Percentiles rank a stretch among this genome's conserved stretches.
Evolutionary conservation across 805 yeast species (phyloP).

Genomic region (Jamesozyma hellenica): DNA sequence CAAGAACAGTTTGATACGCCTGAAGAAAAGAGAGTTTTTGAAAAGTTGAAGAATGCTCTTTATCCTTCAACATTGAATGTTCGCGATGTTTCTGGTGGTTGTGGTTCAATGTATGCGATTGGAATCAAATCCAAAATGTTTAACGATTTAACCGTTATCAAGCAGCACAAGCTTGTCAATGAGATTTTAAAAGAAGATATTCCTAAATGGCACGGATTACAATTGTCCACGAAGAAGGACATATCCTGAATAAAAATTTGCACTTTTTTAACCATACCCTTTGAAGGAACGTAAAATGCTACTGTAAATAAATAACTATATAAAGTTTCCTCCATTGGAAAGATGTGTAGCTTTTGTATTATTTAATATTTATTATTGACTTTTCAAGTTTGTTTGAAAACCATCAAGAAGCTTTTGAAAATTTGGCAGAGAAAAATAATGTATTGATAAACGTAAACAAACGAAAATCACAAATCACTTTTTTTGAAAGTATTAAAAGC

Average conservation of each 20-base stretch:
- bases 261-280: background rate
- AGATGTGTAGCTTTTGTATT: no score
- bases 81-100: constrained; percentile 83
- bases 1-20: constrained; percentile 12
- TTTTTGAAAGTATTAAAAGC: no score
- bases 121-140: constrained; percentile 61
- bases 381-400: no score
- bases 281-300: background rate
- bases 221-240: constrained; percentile 53
- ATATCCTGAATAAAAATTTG: background rate
- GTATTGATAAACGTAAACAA: no score
- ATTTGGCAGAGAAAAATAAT: no score
- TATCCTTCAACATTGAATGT: constrained; percentile 57
- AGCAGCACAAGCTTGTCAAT: constrained; percentile 88
- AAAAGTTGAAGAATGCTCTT: constrained; percentile 44
- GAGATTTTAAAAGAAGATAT: constrained; percentile 74
- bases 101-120: constrained; percentile 97
- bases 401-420: no score
- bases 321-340: background rate
- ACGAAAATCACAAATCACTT: no score
- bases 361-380: no score
- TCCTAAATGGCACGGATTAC: constrained; percentile 89
- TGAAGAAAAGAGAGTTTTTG: constrained; percentile 53
- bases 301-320: background rate
- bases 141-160: constrained; percentile 72